A percentile compares a stretch with the other conserved stretches of the same genome.
Conservation (phyloP, 1,139 yeast genomes). For the Martiniozyma asiatica region DNA sequence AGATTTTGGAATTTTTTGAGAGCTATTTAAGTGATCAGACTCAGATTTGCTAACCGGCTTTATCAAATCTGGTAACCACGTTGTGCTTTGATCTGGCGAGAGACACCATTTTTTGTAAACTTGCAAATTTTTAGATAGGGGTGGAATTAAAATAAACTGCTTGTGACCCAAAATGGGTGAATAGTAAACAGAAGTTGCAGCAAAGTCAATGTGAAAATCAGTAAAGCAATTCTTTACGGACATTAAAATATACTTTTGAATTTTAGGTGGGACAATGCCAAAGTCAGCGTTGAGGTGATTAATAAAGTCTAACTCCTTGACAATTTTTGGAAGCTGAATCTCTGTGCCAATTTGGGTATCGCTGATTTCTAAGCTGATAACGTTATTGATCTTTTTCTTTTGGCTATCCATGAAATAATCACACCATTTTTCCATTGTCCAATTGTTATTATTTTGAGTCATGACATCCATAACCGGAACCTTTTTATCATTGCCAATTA, state of each 20-base stretch:
- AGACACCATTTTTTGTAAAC: conserved; percentile 65
- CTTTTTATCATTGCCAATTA: conserved; percentile 53
- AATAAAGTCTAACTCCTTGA: conserved; percentile 57
- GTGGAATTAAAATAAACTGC: conserved; percentile 69
- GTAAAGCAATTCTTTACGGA: conserved; percentile 73
- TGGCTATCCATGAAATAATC: conserved; percentile 47
- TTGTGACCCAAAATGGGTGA: conserved; percentile 66
- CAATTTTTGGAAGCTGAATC: conserved; percentile 55
- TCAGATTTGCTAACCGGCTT: conserved; percentile 10
- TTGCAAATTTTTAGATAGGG: conserved; percentile 47
- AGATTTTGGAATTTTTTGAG: conserved; percentile 10
- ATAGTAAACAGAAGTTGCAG: conserved; percentile 86
- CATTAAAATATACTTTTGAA: conserved; percentile 78
- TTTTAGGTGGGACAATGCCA: conserved; percentile 38
- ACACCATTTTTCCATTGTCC: conserved; percentile 68
- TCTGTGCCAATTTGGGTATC: conserved; percentile 37
- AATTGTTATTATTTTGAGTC: conserved; percentile 53
- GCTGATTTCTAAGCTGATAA: conserved; percentile 70
- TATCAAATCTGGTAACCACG: conserved; percentile 55
- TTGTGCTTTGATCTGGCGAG: conserved; percentile 46
- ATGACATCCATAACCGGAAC: conserved; percentile 87
- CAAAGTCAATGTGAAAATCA: conserved; percentile 86
- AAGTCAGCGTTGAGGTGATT: conserved; percentile 16
- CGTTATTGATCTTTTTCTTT: conserved; percentile 65
- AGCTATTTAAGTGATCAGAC: conserved; percentile 2